These are phyloP conservation scores for Calophaca sinica DNA, from an alignment of 306 rosid genomes.

Conservation along the genomic window DNA sequence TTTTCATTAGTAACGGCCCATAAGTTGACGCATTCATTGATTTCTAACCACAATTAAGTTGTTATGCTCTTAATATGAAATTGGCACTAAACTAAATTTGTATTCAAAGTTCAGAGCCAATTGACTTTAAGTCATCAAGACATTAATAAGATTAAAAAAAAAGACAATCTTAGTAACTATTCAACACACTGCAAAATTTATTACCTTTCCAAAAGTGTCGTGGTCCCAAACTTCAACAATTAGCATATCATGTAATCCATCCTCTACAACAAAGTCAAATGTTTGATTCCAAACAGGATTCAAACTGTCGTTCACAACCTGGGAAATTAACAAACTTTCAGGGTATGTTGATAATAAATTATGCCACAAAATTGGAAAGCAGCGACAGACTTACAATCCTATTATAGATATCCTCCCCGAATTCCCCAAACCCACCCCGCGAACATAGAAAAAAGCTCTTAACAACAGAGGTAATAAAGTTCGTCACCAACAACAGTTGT, in stretches of 20 bases:
- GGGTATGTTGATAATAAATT: constrained; percentile 18
- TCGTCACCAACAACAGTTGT: background rate
- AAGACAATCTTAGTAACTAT: constrained; percentile 1
- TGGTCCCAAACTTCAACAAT: constrained; percentile 92
- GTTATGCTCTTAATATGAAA: background rate
- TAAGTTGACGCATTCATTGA: background rate
- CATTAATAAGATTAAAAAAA: background rate
- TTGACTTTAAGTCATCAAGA: too few relatives aligned
- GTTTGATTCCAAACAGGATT: constrained; percentile 99
- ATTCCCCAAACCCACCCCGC: constrained; percentile 32
- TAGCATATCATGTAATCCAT: constrained; percentile 96
- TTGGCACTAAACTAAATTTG: constrained; percentile 27
- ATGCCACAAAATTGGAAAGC: constrained; percentile 30
- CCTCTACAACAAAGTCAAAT: constrained; percentile 94
- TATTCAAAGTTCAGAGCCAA: too few relatives aligned
- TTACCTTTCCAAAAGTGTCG: constrained; percentile 97
- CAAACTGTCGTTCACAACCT: constrained; percentile 92
- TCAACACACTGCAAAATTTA: background rate
- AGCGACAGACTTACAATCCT: background rate
- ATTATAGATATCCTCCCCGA: constrained; percentile 32
- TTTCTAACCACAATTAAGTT: constrained; percentile 24
- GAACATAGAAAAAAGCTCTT: constrained; percentile 28
- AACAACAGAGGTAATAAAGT: constrained; percentile 13
- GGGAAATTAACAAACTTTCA: constrained; percentile 43
- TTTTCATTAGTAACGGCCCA: background rate